Evolutionary conservation across 2,329 filamentous ascomycete species (phyloP), one percentile per base, ranked within the genome.

Genomic region (Fonsecaea nubica): DNA sequence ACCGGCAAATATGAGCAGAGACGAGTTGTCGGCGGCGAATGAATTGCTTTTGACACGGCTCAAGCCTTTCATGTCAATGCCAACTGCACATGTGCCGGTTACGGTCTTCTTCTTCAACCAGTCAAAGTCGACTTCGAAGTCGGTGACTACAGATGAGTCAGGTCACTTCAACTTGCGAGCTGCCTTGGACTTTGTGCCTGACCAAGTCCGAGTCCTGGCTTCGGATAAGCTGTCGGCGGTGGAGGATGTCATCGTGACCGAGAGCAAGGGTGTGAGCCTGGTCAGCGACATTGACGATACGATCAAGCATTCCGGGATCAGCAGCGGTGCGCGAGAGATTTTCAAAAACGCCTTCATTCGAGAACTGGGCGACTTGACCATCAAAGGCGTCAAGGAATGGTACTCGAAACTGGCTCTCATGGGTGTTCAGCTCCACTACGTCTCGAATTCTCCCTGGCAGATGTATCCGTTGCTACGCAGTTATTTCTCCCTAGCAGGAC

Each of bases 391-490:
- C 21, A 87, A 84, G 65, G 92, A 96, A 69, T 98, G 95, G 94
- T 99, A 98, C 76, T 87, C 83, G 40, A 84, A 84, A 21, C 84
- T 99, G 79, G 85, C 90, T 45, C 83, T 88, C 21, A 87, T 94
- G 80, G 93, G 93, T 18, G 94, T 98, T 30, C 87, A 89, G 73
- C 86, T 99, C 60, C 96, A 99, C 76, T 99, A 99, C 77, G 96
- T 97, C 71, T 99, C 95, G n/a, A 99, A 99, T 78, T 96, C 94
- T 58, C 95, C 95, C 0, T 99, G 96, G 96, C 96, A 99, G 77
- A 85, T 99, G 6, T 99, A 92, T 73, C 95, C 95, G 0, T 88
- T 98, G 2, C 82, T 99, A 10, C 90, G 92, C 4, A 92, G 87
- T 61, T 99, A 91, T 76, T 96, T 98, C 77, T 88, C 89, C 70